phyloP scores from a whole-genome alignment of 345 rosid species.

The Eucalyptus curtisii region DNA sequence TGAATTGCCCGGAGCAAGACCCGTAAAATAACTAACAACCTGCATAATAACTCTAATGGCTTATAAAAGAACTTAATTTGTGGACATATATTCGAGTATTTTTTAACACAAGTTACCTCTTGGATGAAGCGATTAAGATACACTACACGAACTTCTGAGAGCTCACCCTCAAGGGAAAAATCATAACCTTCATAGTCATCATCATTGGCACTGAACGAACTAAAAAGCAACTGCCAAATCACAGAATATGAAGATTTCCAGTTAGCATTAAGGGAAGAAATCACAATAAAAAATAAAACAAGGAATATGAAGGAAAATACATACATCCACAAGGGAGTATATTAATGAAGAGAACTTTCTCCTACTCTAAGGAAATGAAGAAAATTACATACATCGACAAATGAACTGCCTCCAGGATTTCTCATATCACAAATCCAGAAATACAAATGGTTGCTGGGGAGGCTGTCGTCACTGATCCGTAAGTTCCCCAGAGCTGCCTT shows the following conservation, averaged over 20 bases:
- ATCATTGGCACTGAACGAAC: conserved; percentile 73
- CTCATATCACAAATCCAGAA: conserved; percentile 99
- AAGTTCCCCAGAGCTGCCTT: conserved; percentile 87
- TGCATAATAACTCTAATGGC: conserved; percentile 17
- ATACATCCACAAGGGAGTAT: background rate
- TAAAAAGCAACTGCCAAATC: conserved; percentile 57
- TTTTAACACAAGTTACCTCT: conserved; percentile 52
- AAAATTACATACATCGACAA: conserved; percentile 63
- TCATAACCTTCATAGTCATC: conserved; percentile 90
- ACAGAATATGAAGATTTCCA: background rate
- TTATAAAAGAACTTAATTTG: background rate
- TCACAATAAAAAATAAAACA: background rate
- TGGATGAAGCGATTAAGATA: conserved; percentile 93
- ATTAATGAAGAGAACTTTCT: background rate
- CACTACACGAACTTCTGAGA: conserved; percentile 95
- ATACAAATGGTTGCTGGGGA: conserved; percentile 68
- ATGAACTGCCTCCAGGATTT: conserved; percentile 93
- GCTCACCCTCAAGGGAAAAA: conserved; percentile 76
- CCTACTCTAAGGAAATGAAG: background rate
- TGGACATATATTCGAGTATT: background rate
- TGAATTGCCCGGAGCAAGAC: conserved; percentile 71
- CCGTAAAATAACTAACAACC: conserved; percentile 81
- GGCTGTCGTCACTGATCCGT: conserved; percentile 94
- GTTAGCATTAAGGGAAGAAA: background rate
- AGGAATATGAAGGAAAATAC: background rate